Evolutionary conservation across 192 early-diverging fungal genomes (phyloP).

Genomic region (Coemansia brasiliensis): DNA sequence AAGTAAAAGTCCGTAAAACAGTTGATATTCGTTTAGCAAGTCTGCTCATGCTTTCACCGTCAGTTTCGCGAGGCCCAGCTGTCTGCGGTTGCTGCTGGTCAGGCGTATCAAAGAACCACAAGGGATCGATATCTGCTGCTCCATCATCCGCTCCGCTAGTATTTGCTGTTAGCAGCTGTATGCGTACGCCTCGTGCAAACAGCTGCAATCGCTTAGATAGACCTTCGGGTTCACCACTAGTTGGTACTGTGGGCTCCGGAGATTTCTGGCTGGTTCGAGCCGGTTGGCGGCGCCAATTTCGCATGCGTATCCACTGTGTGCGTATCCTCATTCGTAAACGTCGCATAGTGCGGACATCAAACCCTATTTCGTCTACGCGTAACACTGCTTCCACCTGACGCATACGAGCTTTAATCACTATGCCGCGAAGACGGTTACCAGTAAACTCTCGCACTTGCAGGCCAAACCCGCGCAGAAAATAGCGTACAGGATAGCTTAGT

Average conservation of each 20-base stretch:
- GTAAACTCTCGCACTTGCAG: constrained; percentile 37
- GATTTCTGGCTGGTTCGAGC: background rate
- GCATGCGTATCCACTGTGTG: constrained; percentile 14
- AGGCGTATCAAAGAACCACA: constrained; percentile 21
- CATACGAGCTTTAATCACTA: constrained; percentile 23
- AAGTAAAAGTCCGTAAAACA: constrained; percentile 47
- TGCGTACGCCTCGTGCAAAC: constrained; percentile 46
- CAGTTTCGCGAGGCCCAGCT: background rate
- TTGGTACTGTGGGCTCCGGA: background rate
- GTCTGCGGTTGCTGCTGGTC: constrained; percentile 2
- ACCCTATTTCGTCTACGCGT: constrained; percentile 36
- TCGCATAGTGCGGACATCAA: constrained; percentile 53
- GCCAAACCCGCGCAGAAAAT: constrained; percentile 43
- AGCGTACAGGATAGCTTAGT: constrained; percentile 34
- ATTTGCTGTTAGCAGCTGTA: constrained; percentile 26
- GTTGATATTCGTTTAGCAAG: constrained; percentile 43
- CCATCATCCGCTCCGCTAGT: background rate
- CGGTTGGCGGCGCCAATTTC: background rate
- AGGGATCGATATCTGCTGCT: constrained; percentile 3
- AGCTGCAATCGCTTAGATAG: constrained; percentile 50
- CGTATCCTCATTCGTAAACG: constrained; percentile 31
- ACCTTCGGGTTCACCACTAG: background rate
- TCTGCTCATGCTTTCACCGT: constrained; percentile 30
- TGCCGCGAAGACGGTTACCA: constrained; percentile 38
- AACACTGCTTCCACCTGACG: constrained; percentile 26